Evolutionary conservation across 768 basidiomycete genomes (phyloP), one percentile per base, ranked within the genome.

Genomic region (Panus rudis): DNA sequence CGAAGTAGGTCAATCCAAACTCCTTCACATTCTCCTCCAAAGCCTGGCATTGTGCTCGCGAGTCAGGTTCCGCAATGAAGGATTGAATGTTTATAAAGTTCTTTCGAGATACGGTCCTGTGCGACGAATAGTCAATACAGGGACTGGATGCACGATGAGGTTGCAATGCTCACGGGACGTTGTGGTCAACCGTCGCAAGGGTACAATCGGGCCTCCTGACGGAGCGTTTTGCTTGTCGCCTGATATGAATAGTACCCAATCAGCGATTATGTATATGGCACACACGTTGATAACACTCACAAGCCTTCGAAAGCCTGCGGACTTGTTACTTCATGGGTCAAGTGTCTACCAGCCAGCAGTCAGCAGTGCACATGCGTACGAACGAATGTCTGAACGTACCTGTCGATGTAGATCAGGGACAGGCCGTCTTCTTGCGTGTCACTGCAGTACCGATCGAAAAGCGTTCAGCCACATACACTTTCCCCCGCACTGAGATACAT

Each of bases 361-460:
- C 33, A 37, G 22, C 22, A 24, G 39, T 22, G 26, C 33, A 32
- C 20, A 14, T 32, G 17, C 11, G 16, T 4, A 37, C 10, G 14
- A 43, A 26, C 40, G 25, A 44, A 42, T 17, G 13, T 7, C 14
- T 24, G n/a, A 46, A 47, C 61, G 35, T 45, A 70, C 69, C 69
- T 58, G 47, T 71, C 69, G 44, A 71, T 91, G 64, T 92, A 92
- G 52, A 92, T 73, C 42, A 92, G 73, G 5, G 86, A 81, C 37
- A 84, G 70, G 37, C 85, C 88, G 54, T 87, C 80, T 33, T 85
- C 78, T 52, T 85, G 78, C 45, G 73, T 61, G 56, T 85, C 75
- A 27, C 89, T 90, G 54, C 34, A 52, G 34, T 23, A 49, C 20
- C 20, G 4, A 27, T 19, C 11, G 30, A 21, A 8, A n/a, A n/a